Base-by-base conservation (phyloP, 768 basidiomycete genomes). In the Asterophora parasitica region DNA sequence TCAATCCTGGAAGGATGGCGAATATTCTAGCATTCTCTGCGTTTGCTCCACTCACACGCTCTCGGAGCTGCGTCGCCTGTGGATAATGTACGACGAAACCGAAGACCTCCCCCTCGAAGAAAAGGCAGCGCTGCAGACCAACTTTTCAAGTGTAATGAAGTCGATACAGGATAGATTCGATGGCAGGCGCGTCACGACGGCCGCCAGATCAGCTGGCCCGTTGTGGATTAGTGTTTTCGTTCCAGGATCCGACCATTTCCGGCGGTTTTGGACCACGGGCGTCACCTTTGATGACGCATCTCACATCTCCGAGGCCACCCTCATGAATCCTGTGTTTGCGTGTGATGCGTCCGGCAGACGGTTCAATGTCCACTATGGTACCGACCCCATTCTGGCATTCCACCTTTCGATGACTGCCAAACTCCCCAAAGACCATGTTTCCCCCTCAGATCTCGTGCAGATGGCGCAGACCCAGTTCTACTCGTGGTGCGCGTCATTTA, bases 271-370 rank as follows among this genome's bases (percentile, higher is more conserved):
- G 73, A 60, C 62, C 35, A 67, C 68, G 0, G 77, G 77, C 2
- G 63, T 70, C 3, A 73, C 72, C 0, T 60, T 64, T 27, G 42
- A 56, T n/a, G 48, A 54, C n/a, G 37, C 49, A 1, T 50, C 46
- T 4, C 43, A 60, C 2, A 42, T 49, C 23, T 38, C 53, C 4
- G 41, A 52, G 4, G 62, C 66, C 1, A 68, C 55, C 4, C 48
- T 65, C 19, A 44, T 71, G 27, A 79, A 79, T 51, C 77, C 77
- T 3, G 73, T 72, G 0, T 77, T 77, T 43, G 64, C 66, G 0
- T 75, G 71, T 52, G 71, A 71, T 3, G 55, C 62, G 5, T 59
- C 56, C 13, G 74, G 75, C 7, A 57, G 62, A 47, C 64, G 57
- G 3, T 76, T 67, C 49, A 56, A 62, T 13, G 64, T 75, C 1